A percentile compares a stretch with the other conserved stretches of the same genome.
Conservation (phyloP, 2,329 filamentous ascomycete species). For the Fusarium sp. region DNA sequence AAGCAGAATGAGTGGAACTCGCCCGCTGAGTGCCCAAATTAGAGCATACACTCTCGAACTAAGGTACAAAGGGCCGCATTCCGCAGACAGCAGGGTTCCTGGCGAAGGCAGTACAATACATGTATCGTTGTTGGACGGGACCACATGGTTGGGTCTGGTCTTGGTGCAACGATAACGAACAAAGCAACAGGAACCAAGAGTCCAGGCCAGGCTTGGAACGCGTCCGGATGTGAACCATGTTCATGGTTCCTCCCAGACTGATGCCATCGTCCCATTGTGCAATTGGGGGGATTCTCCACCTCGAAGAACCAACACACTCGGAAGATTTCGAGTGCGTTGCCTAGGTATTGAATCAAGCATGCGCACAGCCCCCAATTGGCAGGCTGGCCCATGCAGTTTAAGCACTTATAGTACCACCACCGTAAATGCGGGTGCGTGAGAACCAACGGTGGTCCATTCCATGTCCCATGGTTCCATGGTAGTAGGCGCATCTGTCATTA, state of each 20-base stretch:
- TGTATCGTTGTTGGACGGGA: constrained; percentile 1
- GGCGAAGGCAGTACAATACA: background rate
- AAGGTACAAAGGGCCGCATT: constrained; percentile 44
- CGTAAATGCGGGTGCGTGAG: constrained; percentile 21
- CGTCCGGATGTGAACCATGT: constrained; percentile 24
- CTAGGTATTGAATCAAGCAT: constrained; percentile 10
- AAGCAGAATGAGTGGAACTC: constrained; percentile 21
- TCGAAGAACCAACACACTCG: constrained; percentile 38
- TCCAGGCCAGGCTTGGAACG: constrained; percentile 7
- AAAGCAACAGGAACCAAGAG: constrained; percentile 9
- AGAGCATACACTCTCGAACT: constrained; percentile 25
- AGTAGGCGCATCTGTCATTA: constrained; percentile 5
- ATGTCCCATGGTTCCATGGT: background rate
- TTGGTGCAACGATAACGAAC: constrained; percentile 12
- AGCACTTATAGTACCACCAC: constrained; percentile 10
- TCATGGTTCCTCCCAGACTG: constrained; percentile 26
- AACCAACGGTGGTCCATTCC: constrained; percentile 5
- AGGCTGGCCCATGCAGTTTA: constrained; percentile 31
- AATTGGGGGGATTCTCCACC: constrained; percentile 33
- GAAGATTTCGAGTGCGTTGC: constrained; percentile 19
- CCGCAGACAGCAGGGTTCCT: constrained; percentile 33
- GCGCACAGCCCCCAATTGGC: constrained; percentile 36
- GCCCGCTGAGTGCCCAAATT: constrained; percentile 29
- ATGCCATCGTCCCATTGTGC: constrained; percentile 39
- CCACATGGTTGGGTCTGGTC: constrained; percentile 11